These are phyloP conservation scores for Viola odorata DNA, from an alignment of 345 rosid genomes.

Conservation along the genomic window DNA sequence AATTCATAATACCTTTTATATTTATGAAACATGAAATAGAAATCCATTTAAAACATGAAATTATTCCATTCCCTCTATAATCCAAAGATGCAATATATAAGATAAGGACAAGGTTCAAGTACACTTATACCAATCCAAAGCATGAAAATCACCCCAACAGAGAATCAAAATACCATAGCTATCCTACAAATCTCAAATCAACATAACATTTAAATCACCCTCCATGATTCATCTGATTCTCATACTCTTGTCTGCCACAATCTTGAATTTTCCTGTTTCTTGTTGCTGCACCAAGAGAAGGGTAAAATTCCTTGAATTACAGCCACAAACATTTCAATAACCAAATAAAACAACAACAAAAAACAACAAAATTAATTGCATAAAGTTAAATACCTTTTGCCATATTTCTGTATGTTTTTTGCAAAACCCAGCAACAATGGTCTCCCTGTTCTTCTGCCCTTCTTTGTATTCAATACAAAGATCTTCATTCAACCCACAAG, in stretches of 20 bases:
- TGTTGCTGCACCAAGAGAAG: conserved; percentile 60
- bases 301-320: neutral
- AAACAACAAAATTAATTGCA: neutral
- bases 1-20: too few relatives aligned
- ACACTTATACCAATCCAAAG: neutral
- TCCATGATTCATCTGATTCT: conserved; percentile 18
- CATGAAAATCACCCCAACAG: neutral
- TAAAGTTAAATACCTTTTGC: conserved; percentile 50
- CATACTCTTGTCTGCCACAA: conserved; percentile 67
- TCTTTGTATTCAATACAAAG: conserved; percentile 70
- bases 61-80: too few relatives aligned
- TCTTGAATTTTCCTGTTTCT: conserved; percentile 88
- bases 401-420: conserved; percentile 63
- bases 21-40: too few relatives aligned
- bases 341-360: neutral
- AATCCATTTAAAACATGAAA: too few relatives aligned
- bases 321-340: too few relatives aligned
- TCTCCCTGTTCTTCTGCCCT: conserved; percentile 51
- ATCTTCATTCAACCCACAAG: conserved; percentile 76
- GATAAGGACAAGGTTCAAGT: neutral
- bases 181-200: neutral
- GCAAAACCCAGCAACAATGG: conserved; percentile 88
- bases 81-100: neutral
- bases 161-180: neutral
- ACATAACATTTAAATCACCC: neutral